phyloP scores from a whole-genome alignment of 768 basidiomycete species.

The Epithele typhae region DNA sequence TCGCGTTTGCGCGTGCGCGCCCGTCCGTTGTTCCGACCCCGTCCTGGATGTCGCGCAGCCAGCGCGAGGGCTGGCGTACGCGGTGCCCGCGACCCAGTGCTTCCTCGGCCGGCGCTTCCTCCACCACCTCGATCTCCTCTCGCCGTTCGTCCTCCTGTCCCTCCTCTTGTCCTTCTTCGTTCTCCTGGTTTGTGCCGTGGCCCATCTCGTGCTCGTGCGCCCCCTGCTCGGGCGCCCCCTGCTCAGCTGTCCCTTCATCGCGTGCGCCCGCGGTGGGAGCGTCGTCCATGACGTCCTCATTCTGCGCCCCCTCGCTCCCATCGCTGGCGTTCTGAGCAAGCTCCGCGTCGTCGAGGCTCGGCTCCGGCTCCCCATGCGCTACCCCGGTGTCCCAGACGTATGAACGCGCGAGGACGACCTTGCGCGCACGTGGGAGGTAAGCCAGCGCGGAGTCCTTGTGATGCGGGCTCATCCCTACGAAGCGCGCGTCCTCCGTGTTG shows the following conservation, averaged over 20 bases:
- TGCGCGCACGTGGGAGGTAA: constrained; percentile 29
- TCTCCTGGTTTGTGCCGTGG: too few species aligned
- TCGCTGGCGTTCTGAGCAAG: too few species aligned
- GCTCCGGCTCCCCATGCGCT: too few species aligned
- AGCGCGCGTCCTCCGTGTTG: constrained; percentile 14
- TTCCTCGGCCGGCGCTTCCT: background rate
- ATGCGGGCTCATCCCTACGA: constrained; percentile 31
- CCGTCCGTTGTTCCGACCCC: constrained; percentile 1
- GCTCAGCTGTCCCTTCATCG: too few species aligned
- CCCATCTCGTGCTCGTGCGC: constrained; percentile 3
- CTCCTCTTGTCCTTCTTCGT: too few species aligned
- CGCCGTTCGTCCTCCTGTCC: background rate
- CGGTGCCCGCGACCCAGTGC: background rate
- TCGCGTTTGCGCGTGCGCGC: background rate
- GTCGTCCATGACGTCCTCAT: too few species aligned
- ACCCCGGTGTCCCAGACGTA: constrained; percentile 16
- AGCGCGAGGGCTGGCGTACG: constrained; percentile 1
- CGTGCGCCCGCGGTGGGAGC: too few species aligned
- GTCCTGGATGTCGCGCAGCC: background rate
- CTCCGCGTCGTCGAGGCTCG: too few species aligned
- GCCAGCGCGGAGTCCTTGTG: constrained; percentile 25
- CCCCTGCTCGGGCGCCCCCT: too few species aligned
- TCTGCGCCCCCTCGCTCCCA: constrained; percentile 19
- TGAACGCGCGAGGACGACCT: constrained; percentile 24
- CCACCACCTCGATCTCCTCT: background rate